A percentile compares a stretch with the other conserved stretches of the same genome.
Conservation (phyloP, 2,329 filamentous ascomycete species). For the Ascocoryne sarcoides region DNA sequence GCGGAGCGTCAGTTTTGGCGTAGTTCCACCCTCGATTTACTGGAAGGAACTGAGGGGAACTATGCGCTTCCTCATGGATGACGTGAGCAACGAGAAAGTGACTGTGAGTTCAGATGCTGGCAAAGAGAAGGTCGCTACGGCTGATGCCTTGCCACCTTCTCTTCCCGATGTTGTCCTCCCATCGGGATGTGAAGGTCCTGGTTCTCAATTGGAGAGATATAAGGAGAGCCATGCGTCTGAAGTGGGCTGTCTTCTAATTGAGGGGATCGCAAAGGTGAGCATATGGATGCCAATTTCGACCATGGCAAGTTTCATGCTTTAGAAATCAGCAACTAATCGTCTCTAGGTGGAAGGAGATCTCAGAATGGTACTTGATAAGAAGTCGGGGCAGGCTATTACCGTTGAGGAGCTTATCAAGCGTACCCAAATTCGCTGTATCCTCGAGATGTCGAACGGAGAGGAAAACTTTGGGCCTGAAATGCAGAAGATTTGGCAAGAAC, state of each 20-base stretch:
- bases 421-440: background rate
- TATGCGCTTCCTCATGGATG: background rate
- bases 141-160: background rate
- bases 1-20: background rate
- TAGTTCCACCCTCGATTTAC: slow-evolving; percentile 3
- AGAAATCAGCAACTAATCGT: background rate
- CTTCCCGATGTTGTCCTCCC: background rate
- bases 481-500: no score
- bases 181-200: background rate
- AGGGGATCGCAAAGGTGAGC: slow-evolving; percentile 14
- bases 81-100: no score
- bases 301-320: background rate
- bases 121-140: background rate
- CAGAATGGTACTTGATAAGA: slow-evolving; percentile 39
- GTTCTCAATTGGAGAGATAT: slow-evolving; percentile 8
- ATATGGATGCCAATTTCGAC: background rate
- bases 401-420: slow-evolving; percentile 50
- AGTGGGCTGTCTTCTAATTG: slow-evolving; percentile 11
- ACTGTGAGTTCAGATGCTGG: background rate
- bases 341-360: slow-evolving; percentile 10
- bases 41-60: slow-evolving; percentile 4
- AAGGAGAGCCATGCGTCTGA: slow-evolving; percentile 5
- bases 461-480: no score
- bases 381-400: slow-evolving; percentile 51
- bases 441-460: no score